These are phyloP conservation scores for Blastobotrys illinoisensis DNA, from an alignment of 1,139 yeast genomes.

Conservation along the genomic window DNA sequence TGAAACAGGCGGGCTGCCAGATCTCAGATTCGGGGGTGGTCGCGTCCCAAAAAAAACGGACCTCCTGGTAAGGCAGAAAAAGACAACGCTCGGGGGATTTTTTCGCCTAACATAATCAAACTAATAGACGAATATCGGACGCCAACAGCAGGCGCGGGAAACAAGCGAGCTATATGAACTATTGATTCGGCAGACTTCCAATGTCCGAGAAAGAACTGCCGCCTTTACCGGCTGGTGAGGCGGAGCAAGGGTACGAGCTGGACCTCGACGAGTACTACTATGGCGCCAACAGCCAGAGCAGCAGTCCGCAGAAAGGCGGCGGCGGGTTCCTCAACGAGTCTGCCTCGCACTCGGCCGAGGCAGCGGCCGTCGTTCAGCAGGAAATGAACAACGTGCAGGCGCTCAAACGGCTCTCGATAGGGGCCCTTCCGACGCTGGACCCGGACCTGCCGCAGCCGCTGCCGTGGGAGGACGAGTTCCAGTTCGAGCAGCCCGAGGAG, in stretches of 20 bases:
- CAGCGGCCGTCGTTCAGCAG: constrained; percentile 42
- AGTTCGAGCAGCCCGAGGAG: background rate
- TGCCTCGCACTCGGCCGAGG: constrained; percentile 22
- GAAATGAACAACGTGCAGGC: constrained; percentile 45
- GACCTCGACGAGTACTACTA: background rate
- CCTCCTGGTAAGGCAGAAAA: background rate
- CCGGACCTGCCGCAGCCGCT: constrained; percentile 40
- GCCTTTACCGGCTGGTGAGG: background rate
- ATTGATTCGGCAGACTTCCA: background rate
- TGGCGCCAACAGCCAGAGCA: background rate
- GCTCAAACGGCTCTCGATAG: constrained; percentile 43
- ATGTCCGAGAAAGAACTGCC: background rate
- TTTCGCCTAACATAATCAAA: background rate
- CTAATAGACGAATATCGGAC: background rate
- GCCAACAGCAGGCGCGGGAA: background rate
- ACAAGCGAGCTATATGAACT: background rate
- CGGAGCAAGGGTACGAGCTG: background rate
- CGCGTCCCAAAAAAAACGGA: background rate
- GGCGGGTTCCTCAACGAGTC: constrained; percentile 7
- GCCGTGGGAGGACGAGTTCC: constrained; percentile 11
- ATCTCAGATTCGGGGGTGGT: background rate
- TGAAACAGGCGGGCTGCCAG: background rate
- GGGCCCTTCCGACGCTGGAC: constrained; percentile 39
- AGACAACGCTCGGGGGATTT: background rate
- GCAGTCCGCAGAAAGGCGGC: background rate